phyloP scores from a whole-genome alignment of 768 basidiomycete genomes.

The Lentinula sp. region DNA sequence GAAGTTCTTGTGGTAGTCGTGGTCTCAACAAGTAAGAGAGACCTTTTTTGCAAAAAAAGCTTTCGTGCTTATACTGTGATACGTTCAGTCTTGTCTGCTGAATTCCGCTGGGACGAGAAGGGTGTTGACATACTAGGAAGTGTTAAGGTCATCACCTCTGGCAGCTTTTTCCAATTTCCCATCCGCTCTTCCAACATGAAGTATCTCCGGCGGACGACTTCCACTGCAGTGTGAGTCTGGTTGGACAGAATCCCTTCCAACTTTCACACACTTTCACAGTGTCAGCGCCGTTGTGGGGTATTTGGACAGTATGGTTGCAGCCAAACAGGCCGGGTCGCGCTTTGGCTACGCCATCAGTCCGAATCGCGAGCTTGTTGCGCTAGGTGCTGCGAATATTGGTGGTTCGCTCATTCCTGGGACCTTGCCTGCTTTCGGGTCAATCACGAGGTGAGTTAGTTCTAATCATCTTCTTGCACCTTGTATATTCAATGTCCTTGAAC shows the following conservation, averaged over 20 bases:
- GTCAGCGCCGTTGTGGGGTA: slow-evolving; percentile 84
- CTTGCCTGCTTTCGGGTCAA: slow-evolving; percentile 88
- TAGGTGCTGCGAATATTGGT: slow-evolving; percentile 78
- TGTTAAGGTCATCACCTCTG: slow-evolving; percentile 58
- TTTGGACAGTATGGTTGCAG: slow-evolving; percentile 91
- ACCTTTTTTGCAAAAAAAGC: background rate
- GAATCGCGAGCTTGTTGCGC: slow-evolving; percentile 92
- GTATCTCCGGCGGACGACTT: slow-evolving; percentile 74
- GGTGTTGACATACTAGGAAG: slow-evolving; percentile 83
- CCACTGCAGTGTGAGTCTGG: slow-evolving; percentile 63
- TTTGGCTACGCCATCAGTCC: slow-evolving; percentile 88
- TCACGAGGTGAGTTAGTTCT: slow-evolving; percentile 61
- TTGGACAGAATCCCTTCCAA: background rate
- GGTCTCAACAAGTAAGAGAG: slow-evolving; percentile 64
- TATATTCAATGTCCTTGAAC: slow-evolving; percentile 5
- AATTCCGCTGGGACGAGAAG: slow-evolving; percentile 66
- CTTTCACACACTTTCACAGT: slow-evolving; percentile 25
- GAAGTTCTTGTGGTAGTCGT: slow-evolving; percentile 90
- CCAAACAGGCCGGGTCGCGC: slow-evolving; percentile 83
- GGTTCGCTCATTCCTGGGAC: slow-evolving; percentile 84
- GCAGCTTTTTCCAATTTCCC: slow-evolving; percentile 69
- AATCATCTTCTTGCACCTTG: background rate
- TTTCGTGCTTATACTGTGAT: background rate
- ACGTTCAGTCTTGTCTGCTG: slow-evolving; percentile 56
- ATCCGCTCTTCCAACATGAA: slow-evolving; percentile 50